Conservation (phyloP, 1,284 basidiomycete species). For the Trametes pubescens region DNA sequence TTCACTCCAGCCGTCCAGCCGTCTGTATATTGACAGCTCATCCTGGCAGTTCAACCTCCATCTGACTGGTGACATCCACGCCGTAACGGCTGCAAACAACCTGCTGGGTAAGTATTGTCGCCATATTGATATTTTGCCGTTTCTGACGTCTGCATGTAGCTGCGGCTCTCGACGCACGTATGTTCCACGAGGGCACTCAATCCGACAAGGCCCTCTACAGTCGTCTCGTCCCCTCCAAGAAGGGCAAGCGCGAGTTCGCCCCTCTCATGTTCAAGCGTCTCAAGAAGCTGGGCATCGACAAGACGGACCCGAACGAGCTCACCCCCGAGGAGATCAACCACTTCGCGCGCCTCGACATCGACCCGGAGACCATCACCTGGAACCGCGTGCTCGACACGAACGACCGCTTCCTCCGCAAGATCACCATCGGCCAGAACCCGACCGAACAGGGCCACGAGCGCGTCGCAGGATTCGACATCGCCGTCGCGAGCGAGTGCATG, state of each 20-base stretch:
- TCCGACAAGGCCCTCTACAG: slow-evolving; percentile 95
- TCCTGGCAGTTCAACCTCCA: slow-evolving; percentile 86
- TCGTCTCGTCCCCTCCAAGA: slow-evolving; percentile 92
- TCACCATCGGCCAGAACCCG: slow-evolving; percentile 89
- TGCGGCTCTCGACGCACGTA: slow-evolving; percentile 95
- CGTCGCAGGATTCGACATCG: slow-evolving; percentile 94
- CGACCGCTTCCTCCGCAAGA: slow-evolving; percentile 95
- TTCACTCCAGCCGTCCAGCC: background rate
- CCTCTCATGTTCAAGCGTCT: slow-evolving; percentile 97
- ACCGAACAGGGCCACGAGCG: slow-evolving; percentile 94
- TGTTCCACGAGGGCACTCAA: slow-evolving; percentile 98
- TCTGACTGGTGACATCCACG: slow-evolving; percentile 98
- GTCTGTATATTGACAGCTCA: background rate
- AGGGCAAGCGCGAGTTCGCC: slow-evolving; percentile 94
- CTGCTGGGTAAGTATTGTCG: slow-evolving; percentile 68
- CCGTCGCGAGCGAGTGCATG: slow-evolving; percentile 98
- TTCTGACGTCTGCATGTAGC: slow-evolving; percentile 57
- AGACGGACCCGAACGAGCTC: slow-evolving; percentile 92
- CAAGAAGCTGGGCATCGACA: slow-evolving; percentile 94
- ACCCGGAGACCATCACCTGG: slow-evolving; percentile 95
- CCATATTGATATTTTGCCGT: no score
- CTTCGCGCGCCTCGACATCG: slow-evolving; percentile 94
- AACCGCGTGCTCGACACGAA: slow-evolving; percentile 98
- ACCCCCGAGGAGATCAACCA: slow-evolving; percentile 92
- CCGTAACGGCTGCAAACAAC: slow-evolving; percentile 98